phyloP scores from a whole-genome alignment of 352 stramenopile species.

The Globisporangium paddicum region DNA sequence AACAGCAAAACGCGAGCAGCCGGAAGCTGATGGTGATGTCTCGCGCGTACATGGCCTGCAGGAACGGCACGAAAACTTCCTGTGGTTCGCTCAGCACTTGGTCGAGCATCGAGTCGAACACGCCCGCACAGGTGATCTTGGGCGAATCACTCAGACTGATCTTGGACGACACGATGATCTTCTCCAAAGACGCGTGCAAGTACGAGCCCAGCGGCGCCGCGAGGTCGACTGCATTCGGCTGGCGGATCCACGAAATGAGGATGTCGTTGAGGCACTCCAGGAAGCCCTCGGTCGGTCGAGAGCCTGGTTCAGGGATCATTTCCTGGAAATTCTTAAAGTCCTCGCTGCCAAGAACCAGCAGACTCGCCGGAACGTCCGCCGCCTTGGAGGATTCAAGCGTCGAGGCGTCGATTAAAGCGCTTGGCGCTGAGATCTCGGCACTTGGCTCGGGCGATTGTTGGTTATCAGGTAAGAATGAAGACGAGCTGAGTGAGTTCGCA shows the following conservation, averaged over 20 bases:
- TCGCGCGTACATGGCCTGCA: conserved; percentile 73
- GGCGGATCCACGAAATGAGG: conserved; percentile 77
- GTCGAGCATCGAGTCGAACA: conserved; percentile 80
- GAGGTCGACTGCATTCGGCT: conserved; percentile 68
- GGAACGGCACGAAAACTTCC: conserved; percentile 70
- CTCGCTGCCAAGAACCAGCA: conserved; percentile 60
- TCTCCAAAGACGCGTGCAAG: conserved; percentile 57
- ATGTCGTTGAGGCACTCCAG: conserved; percentile 80
- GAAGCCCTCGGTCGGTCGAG: conserved; percentile 61
- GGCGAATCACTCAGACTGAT: conserved; percentile 58
- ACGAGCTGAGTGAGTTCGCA: conserved; percentile 53
- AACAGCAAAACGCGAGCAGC: conserved; percentile 73
- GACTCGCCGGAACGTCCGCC: conserved; percentile 38
- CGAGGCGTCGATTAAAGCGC: conserved; percentile 18
- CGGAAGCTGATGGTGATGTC: conserved; percentile 76
- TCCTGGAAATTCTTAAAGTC: conserved; percentile 80
- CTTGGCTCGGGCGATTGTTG: conserved; percentile 36
- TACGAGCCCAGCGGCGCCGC: conserved; percentile 55
- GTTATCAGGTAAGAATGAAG: conserved; percentile 77
- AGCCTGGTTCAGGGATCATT: conserved; percentile 57
- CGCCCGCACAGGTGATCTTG: conserved; percentile 53
- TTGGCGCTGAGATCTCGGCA: conserved; percentile 21
- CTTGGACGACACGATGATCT: conserved; percentile 71
- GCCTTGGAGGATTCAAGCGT: conserved; percentile 19
- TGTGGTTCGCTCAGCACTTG: conserved; percentile 67